Evolutionary conservation across 306 rosid genomes (phyloP).

Genomic region (peach (Prunus persica)): DNA sequence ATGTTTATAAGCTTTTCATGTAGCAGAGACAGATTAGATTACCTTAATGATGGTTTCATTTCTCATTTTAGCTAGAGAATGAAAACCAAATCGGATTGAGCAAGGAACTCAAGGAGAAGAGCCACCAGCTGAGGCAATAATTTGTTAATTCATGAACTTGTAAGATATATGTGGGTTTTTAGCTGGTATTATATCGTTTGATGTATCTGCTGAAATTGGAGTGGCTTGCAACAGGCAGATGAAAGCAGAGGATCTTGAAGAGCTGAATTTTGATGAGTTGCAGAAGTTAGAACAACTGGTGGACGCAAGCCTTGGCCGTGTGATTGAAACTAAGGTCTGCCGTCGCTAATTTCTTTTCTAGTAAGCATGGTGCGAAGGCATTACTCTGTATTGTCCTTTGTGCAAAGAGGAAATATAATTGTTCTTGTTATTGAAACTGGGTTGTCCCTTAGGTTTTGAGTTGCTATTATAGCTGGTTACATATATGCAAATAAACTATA

Average conservation of each 20-base stretch:
- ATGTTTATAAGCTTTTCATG: neutral
- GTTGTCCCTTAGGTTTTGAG: no score
- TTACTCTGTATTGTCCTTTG: no score
- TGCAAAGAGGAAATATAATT: no score
- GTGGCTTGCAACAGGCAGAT: conserved; percentile 22
- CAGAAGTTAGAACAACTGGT: conserved; percentile 27
- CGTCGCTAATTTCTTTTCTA: neutral
- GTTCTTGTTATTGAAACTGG: no score
- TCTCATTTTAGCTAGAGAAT: neutral
- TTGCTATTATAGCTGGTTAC: neutral
- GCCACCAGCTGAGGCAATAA: neutral
- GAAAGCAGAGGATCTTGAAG: conserved; percentile 38
- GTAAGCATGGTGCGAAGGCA: no score
- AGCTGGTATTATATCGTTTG: neutral
- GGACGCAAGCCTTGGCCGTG: conserved; percentile 33
- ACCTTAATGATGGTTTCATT: neutral
- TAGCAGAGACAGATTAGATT: neutral
- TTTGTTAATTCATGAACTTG: neutral
- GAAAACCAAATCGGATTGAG: neutral
- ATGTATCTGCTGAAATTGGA: neutral
- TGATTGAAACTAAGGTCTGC: conserved; percentile 32
- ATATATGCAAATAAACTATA: no score
- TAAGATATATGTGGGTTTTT: neutral
- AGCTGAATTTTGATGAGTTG: conserved; percentile 30
- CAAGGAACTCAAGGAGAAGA: neutral